Base-by-base conservation (phyloP, 768 basidiomycete genomes). In the Myochromella boudieri region DNA sequence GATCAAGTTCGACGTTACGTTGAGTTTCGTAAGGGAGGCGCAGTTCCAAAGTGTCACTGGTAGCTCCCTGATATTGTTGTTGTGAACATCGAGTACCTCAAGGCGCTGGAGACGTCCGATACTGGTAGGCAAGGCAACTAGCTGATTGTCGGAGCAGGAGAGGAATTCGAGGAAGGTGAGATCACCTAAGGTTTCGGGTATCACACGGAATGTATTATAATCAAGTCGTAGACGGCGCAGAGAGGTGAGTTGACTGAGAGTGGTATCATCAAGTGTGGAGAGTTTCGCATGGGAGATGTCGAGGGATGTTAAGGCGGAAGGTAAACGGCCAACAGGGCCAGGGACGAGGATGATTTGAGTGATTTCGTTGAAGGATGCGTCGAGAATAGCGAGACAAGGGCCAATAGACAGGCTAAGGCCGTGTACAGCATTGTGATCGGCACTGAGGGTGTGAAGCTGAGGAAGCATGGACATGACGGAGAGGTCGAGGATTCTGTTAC, bases 201-300 rank as follows among this genome's bases (percentile, higher is more conserved):
- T 79, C 7, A 80, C 71, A 4, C 84, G 85, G 59, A 98, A 85
- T 27, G 85, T 77, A 66, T 98, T 98, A 69, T 91, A 83, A 62
- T 95, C 85, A 44, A 99, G 73, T 47, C 80, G 80, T 32, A 98
- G 76, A 2, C 70, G 68, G 33, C 78, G 75, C 31, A 99, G 81
- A 12, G 83, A 82, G 17, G 80, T 72, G 15, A 97, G 77, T 42
- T 87, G 85, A 3, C 78, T 75, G 21, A 97, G 74, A 2, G 85
- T 80, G 28, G 78, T 68, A 47, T 90, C 84, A 47, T 92, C 87
- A 4, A 97, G 72, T 1, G 85, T 81, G 2, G 91, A 90, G 2
- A 98, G 78, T 62, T 95, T 95, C 38, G 87, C 85, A 54, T 91
- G 77, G 2, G 93, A 93, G 40, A 98, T 75, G 58, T 98, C 87